Conservation (phyloP, 352 stramenopile species). For the Phytophthora sojae region DNA sequence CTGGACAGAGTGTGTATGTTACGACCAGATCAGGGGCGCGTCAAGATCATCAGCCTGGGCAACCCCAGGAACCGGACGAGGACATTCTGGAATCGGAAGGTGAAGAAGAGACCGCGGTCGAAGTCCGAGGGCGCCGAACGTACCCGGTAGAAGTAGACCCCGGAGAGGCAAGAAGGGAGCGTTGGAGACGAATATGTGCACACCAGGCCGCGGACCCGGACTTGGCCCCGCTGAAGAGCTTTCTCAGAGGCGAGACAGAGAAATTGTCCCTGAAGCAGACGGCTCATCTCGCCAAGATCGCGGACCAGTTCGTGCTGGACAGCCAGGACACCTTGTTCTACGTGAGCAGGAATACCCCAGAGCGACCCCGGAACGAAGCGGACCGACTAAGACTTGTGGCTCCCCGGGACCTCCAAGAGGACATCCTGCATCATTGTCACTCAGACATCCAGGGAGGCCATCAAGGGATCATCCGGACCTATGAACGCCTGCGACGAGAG, state of each 20-base stretch:
- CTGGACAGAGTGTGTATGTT: too few species aligned
- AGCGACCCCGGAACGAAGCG: background rate
- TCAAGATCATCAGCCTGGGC: too few species aligned
- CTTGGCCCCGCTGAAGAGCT: background rate
- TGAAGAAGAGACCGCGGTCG: too few species aligned
- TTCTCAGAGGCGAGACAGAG: background rate
- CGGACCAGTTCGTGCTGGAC: constrained; percentile 10
- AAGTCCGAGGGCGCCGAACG: too few species aligned
- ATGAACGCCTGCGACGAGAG: background rate
- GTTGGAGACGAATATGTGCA: background rate
- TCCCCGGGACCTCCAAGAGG: background rate
- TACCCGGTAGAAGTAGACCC: too few species aligned
- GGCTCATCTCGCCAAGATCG: background rate
- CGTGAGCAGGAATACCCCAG: background rate
- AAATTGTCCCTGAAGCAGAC: constrained; percentile 3
- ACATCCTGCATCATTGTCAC: constrained; percentile 13
- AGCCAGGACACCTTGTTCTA: too few species aligned
- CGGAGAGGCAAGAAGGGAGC: too few species aligned
- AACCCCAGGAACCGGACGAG: too few species aligned
- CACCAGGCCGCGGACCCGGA: background rate
- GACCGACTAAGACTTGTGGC: constrained; percentile 1
- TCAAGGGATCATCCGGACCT: constrained; percentile 12
- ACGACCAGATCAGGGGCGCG: too few species aligned
- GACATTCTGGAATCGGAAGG: too few species aligned
- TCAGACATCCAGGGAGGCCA: constrained; percentile 7